Evolutionary conservation across 2,329 filamentous ascomycete genomes (phyloP), one percentile per base, ranked within the genome.

Genomic region (Calonectria multiphialidica): DNA sequence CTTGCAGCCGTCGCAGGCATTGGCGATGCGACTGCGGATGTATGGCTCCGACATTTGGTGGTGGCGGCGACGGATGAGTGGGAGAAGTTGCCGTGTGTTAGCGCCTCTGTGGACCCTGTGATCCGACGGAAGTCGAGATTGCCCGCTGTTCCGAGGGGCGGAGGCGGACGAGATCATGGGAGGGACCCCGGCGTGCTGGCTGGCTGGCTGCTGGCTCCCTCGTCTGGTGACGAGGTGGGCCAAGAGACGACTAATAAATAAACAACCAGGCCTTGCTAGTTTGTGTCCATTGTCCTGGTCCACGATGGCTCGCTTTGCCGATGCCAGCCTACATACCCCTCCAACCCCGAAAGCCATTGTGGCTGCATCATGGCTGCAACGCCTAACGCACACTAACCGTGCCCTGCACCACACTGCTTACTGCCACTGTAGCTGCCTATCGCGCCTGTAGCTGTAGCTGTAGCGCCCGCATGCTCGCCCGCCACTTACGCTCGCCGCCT

Each of bases 1-100:
- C 75, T 90, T 90, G 82, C 88, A 90, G 3, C 84, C 84, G 73
- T 90, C 88, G 79, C 88, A 90, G 50, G 88, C 88, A 72, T 89
- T 89, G 69, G 87, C 83, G 50, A 89, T 86, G 72, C 88, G 88
- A 68, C 80, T 83, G 68, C 83, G 84, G 72, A 85, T 80, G 74
- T 81, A 81, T 42, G 74, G 78, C 49, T 77, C 53, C 53, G 53
- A 59, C 53, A 59, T 59, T 59, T 59, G 53, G 53, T 59, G 53
- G 75, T 75, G 71, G 53, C 65, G 50, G 49, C 35, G 71, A 49
- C 65, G 50, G 49, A 47, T 59, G 53, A 40, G 53, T 59, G 53
- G 53, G 53, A 59, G 53, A 59, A 59, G 53, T 59, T 25, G 53
- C 33, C 53, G 33, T 37, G 53, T 37, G 33, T 35, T 59, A 59